These are phyloP conservation scores for Boletus sp. DNA, from an alignment of 768 basidiomycete genomes.

Conservation along the genomic window DNA sequence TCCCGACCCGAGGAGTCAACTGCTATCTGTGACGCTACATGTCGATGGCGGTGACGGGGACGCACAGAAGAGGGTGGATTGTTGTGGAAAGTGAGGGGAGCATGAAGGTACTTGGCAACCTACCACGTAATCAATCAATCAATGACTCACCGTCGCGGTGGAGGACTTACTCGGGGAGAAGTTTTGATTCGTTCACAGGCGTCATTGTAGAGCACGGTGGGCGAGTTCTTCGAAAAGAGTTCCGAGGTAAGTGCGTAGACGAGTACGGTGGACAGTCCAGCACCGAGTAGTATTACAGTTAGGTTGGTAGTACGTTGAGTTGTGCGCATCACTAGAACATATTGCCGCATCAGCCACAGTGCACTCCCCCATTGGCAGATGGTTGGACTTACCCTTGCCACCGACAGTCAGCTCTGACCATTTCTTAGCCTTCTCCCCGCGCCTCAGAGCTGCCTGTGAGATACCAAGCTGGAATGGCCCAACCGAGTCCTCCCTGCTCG, in stretches of 20 bases:
- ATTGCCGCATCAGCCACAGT: background rate
- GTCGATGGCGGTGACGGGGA: slow-evolving; percentile 79
- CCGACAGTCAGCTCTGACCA: slow-evolving; percentile 77
- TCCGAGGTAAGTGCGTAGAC: slow-evolving; percentile 77
- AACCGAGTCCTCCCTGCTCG: slow-evolving; percentile 53
- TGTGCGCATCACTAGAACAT: slow-evolving; percentile 24
- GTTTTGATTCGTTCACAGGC: slow-evolving; percentile 49
- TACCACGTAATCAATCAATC: slow-evolving; percentile 25
- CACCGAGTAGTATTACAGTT: slow-evolving; percentile 66
- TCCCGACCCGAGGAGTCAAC: slow-evolving; percentile 72
- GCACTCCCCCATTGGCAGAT: background rate
- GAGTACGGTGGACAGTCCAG: slow-evolving; percentile 71
- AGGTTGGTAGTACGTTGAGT: slow-evolving; percentile 52
- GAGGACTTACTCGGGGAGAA: slow-evolving; percentile 41
- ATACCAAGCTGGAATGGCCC: slow-evolving; percentile 80
- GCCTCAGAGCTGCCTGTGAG: slow-evolving; percentile 50
- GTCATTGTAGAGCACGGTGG: slow-evolving; percentile 72
- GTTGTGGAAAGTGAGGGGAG: slow-evolving; percentile 73
- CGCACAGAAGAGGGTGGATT: slow-evolving; percentile 72
- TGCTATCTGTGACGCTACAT: slow-evolving; percentile 74
- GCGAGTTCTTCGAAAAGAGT: slow-evolving; percentile 84
- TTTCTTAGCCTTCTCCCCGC: slow-evolving; percentile 57
- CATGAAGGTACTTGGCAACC: slow-evolving; percentile 67
- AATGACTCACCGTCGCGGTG: background rate
- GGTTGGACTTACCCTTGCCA: slow-evolving; percentile 59